Base-by-base conservation (phyloP, 176 grass and related monocot species). In the Avena insularis region DNA sequence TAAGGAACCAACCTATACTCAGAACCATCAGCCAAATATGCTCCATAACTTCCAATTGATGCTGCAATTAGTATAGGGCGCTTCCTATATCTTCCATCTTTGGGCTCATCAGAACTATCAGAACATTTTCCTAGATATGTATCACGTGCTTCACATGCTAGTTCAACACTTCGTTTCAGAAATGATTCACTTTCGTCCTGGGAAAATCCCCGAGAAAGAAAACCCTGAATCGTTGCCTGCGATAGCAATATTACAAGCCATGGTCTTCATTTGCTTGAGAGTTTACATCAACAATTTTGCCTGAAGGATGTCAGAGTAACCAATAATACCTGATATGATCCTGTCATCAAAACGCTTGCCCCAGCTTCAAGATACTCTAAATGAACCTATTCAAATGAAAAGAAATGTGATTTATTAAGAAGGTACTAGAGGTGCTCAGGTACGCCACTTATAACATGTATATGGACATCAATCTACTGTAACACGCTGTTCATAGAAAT, bases 21-120 rank as follows among this genome's bases (percentile, higher is more conserved):
- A 9, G 96, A 98, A 16, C 93, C 96, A 86, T 98, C 96, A 40
- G 93, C 96, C 25, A 98, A 82, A 82, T 93, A 98, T 70, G 93
- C 96, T 70, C 96, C 96, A 75, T 95, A 98, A 83, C 93, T 93
- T 60, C 96, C 93, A 51, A 98, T 66, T 15, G 95, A 98, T 14
- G 95, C 91, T 3, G 91, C 93, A 57, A 98, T 90, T 51, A 95
- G 87, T n/a, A 98, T 80, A 19, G 91, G 90, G 10, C 10, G 85
- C 5, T 86, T 79, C 46, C 81, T 80, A n/a, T 17, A 61, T 33
- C 12, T 71, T 85, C 63, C 1, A 23, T 87, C 77, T 33, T 86
- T 58, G 19, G 31, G 36, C 11, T 92, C 84, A 31, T 58, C 38
- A 62, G 58, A 61, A 45, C 9, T 9, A 53, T 78, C 17, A 14